A percentile compares a stretch with the other conserved stretches of the same genome.
Conservation (phyloP, 768 basidiomycete genomes). For the Collybia mongolica region DNA sequence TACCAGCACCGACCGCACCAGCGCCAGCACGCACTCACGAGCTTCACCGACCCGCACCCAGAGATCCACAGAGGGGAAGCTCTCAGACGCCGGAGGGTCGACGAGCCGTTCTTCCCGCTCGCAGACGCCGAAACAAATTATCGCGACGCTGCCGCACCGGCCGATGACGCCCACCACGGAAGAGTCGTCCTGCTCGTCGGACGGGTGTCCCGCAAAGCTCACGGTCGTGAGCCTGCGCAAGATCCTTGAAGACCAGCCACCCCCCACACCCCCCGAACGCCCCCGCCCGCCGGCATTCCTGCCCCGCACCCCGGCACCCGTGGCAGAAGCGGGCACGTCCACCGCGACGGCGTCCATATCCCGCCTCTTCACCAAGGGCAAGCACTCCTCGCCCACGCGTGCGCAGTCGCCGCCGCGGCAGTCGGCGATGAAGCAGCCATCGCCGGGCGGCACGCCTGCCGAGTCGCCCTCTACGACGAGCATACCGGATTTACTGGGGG, state of each 20-base stretch:
- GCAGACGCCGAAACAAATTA: constrained; percentile 24
- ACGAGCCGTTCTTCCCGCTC: constrained; percentile 22
- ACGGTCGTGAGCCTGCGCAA: constrained; percentile 68
- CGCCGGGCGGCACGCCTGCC: constrained; percentile 18
- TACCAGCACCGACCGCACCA: constrained; percentile 23
- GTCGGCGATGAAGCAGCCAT: constrained; percentile 35
- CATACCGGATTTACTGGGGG: constrained; percentile 24
- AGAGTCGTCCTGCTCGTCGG: constrained; percentile 57
- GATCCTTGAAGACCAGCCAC: constrained; percentile 61
- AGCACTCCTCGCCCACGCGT: constrained; percentile 58
- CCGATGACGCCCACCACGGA: constrained; percentile 59
- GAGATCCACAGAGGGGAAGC: constrained; percentile 13
- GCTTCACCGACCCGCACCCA: constrained; percentile 8
- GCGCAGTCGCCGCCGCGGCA: constrained; percentile 57
- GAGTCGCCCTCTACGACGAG: constrained; percentile 16
- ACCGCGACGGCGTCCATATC: constrained; percentile 79
- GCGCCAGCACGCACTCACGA: background rate
- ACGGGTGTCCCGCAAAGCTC: constrained; percentile 54
- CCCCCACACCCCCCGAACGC: constrained; percentile 13
- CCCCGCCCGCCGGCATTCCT: constrained; percentile 34
- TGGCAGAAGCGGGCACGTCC: constrained; percentile 57
- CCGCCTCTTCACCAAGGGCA: constrained; percentile 66
- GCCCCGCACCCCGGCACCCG: constrained; percentile 51
- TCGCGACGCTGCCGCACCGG: constrained; percentile 25
- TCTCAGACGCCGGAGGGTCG: background rate